Conservation (phyloP, 352 stramenopile species). For the Phytopythium sindhum region DNA sequence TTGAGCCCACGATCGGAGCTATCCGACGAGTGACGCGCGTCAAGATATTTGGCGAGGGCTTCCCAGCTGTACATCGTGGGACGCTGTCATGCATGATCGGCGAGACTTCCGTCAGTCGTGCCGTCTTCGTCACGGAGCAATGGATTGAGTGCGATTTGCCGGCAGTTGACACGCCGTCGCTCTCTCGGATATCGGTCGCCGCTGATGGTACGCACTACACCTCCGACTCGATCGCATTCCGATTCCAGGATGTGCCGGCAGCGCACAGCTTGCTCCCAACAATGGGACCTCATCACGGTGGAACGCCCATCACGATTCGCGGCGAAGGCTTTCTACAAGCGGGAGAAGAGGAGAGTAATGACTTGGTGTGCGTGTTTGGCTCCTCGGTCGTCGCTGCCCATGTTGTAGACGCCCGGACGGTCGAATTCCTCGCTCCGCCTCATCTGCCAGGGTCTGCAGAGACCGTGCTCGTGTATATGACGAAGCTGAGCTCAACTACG, state of each 20-base stretch:
- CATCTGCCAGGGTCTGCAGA: slow-evolving; percentile 10
- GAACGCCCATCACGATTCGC: slow-evolving; percentile 27
- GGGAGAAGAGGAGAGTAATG: not conserved
- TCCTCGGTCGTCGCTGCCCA: slow-evolving; percentile 17
- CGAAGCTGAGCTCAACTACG: slow-evolving; percentile 11
- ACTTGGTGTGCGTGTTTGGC: slow-evolving; percentile 40
- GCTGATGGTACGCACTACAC: slow-evolving; percentile 29
- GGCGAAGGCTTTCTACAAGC: slow-evolving; percentile 29
- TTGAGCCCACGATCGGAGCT: slow-evolving; percentile 19
- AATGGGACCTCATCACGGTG: slow-evolving; percentile 38
- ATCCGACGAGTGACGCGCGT: slow-evolving; percentile 17
- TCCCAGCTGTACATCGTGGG: slow-evolving; percentile 20
- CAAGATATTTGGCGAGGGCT: slow-evolving; percentile 20
- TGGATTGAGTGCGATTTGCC: slow-evolving; percentile 39
- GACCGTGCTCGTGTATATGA: slow-evolving; percentile 24
- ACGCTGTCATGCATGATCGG: slow-evolving; percentile 38
- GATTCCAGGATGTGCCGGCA: slow-evolving; percentile 35
- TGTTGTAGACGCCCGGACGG: slow-evolving; percentile 13
- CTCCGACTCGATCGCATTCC: slow-evolving; percentile 21
- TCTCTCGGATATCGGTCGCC: slow-evolving; percentile 20
- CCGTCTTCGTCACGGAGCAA: slow-evolving; percentile 18
- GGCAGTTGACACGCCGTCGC: slow-evolving; percentile 3
- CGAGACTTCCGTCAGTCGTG: slow-evolving; percentile 19
- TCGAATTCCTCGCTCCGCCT: slow-evolving; percentile 27
- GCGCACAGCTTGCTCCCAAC: slow-evolving; percentile 39